phyloP scores from a whole-genome alignment of 306 rosid species.

The Corylus avellana region DNA sequence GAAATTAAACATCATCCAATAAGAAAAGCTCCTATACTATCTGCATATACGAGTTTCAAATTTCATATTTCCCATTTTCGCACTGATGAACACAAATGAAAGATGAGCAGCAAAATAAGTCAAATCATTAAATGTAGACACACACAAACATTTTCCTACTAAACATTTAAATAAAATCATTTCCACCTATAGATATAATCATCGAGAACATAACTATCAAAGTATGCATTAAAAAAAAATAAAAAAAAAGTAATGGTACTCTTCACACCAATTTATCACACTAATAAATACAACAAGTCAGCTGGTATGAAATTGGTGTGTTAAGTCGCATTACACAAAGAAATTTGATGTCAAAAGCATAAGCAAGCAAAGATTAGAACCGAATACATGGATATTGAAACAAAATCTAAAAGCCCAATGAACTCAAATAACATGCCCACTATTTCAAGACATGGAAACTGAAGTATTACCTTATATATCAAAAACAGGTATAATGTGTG shows the following conservation, averaged over 20 bases:
- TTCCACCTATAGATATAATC: not conserved
- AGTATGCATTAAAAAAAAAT: not conserved
- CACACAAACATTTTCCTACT: too few species aligned
- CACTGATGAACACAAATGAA: not conserved
- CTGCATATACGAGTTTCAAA: not conserved
- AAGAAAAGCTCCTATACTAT: not conserved
- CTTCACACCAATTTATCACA: too few species aligned
- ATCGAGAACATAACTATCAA: not conserved
- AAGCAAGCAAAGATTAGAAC: not conserved
- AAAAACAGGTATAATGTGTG: too few species aligned
- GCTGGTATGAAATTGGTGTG: too few species aligned
- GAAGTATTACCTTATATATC: too few species aligned
- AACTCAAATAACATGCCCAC: too few species aligned
- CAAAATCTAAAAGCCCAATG: too few species aligned
- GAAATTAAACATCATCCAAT: conserved; percentile 1
- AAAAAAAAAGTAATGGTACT: too few species aligned
- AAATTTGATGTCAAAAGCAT: not conserved
- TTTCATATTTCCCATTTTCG: not conserved
- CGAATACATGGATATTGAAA: too few species aligned
- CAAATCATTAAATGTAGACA: not conserved
- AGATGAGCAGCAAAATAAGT: not conserved
- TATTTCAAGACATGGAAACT: too few species aligned
- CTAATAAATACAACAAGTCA: too few species aligned
- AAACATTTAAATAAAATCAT: not conserved
- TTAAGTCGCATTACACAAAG: too few species aligned